Evolutionary conservation across 2,329 filamentous ascomycete species (phyloP).

Genomic region (Pseudogymnoascus sp.): DNA sequence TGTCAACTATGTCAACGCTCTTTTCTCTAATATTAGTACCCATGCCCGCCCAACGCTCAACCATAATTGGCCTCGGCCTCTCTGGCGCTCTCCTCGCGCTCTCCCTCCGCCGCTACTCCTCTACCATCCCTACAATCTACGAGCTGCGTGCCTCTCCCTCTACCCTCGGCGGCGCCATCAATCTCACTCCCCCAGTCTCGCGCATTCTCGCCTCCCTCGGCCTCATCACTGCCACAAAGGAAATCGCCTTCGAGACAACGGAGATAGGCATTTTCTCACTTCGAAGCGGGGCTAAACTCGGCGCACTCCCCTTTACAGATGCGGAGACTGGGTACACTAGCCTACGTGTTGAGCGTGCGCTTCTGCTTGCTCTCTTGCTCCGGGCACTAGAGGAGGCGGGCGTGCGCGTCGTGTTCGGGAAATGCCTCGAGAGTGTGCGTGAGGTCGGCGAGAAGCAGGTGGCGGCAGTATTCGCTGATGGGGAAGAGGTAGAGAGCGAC

Average conservation of each 20-base stretch:
- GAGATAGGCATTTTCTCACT: constrained; percentile 26
- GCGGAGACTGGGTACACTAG: constrained; percentile 13
- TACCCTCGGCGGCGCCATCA: constrained; percentile 38
- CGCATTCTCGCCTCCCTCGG: constrained; percentile 36
- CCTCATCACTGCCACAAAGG: constrained; percentile 21
- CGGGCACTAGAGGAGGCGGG: constrained; percentile 12
- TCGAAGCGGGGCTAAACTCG: constrained; percentile 22
- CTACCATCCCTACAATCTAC: constrained; percentile 35
- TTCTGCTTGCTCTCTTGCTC: constrained; percentile 23
- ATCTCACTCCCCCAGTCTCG: constrained; percentile 39
- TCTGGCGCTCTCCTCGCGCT: constrained; percentile 43
- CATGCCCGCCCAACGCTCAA: not conserved
- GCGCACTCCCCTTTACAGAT: constrained; percentile 14
- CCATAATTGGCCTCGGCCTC: constrained; percentile 43
- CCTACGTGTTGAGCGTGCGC: constrained; percentile 25
- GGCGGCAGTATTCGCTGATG: constrained; percentile 23
- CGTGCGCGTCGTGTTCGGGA: constrained; percentile 15
- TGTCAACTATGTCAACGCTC: no score
- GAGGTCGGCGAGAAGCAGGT: constrained; percentile 12
- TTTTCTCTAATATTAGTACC: not conserved
- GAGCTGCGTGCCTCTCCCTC: constrained; percentile 38
- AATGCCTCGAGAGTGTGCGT: constrained; percentile 1
- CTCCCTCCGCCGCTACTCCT: constrained; percentile 36
- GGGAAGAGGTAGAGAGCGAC: constrained; percentile 18
- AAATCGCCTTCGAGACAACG: constrained; percentile 12